Evolutionary conservation across 208 protist genomes (phyloP).

Genomic region (Acanthamoeba quina): DNA sequence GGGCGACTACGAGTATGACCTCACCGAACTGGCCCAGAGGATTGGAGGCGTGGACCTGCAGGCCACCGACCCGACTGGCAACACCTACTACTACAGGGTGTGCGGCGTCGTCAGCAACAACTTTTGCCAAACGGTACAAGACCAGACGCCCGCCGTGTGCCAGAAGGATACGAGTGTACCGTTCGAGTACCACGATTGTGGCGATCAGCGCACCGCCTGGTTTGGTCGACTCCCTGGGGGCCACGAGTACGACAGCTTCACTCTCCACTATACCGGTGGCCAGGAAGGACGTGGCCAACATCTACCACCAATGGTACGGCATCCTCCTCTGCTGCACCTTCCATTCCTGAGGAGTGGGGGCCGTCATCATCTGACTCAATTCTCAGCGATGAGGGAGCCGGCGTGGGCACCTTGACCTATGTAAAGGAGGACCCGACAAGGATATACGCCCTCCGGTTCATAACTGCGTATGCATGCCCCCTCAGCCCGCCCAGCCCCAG

Average conservation of each 20-base stretch:
- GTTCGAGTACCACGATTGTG: background rate
- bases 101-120: background rate
- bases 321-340: background rate
- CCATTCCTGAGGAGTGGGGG: background rate
- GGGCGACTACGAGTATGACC: background rate
- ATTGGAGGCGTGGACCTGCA: background rate
- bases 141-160: no score
- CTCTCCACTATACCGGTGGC: background rate
- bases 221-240: background rate
- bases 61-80: background rate
- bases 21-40: background rate
- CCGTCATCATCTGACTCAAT: no score
- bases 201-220: background rate
- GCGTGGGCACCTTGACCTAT: background rate
- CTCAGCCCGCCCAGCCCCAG: background rate
- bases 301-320: background rate
- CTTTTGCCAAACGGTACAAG: background rate
- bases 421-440: background rate
- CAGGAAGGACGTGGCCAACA: background rate
- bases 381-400: background rate
- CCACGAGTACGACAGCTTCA: background rate
- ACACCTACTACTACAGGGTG: background rate
- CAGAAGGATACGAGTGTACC: background rate
- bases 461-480: background rate
- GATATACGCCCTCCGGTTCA: background rate